Evolutionary conservation across 2,329 filamentous ascomycete species (phyloP).

Genomic region (Pestalotiopsis sp.): DNA sequence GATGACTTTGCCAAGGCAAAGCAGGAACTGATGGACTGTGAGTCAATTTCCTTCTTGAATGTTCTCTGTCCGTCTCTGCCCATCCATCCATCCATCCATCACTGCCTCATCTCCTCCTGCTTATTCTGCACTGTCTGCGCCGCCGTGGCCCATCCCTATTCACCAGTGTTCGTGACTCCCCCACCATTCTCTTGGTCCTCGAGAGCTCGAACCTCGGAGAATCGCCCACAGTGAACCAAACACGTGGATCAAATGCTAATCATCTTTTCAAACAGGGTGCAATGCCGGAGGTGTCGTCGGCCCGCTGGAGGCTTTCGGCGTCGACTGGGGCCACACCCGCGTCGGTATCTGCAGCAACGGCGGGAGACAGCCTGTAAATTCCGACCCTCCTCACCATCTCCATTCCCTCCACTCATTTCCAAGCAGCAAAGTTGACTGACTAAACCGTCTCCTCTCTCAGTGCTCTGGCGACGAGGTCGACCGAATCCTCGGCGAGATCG

Average conservation of each 20-base stretch:
- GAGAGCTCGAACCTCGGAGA: too few species aligned
- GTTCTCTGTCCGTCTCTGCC: rapidly evolving
- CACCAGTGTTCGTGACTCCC: too few species aligned
- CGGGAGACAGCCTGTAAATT: neutral
- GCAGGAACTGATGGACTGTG: neutral
- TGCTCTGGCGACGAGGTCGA: neutral
- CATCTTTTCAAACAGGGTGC: neutral
- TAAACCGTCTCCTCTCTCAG: neutral
- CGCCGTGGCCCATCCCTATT: too few species aligned
- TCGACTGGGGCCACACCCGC: neutral
- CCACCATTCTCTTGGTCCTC: too few species aligned
- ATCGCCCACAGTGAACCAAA: too few species aligned
- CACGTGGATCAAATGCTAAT: neutral
- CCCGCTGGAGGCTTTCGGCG: neutral
- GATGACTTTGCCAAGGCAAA: neutral
- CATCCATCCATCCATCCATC: too few species aligned
- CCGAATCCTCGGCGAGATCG: neutral
- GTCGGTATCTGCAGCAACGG: neutral
- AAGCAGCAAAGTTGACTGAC: neutral
- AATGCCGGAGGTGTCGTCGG: neutral
- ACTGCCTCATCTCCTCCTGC: too few species aligned
- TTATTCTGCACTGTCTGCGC: too few species aligned
- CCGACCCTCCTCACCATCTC: neutral
- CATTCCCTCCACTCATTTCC: neutral
- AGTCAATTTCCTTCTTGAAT: neutral